Percentiles rank a stretch among this genome's conserved stretches.
phyloP scores from a whole-genome alignment of 768 basidiomycete species.

The Lactarius hatsudake region DNA sequence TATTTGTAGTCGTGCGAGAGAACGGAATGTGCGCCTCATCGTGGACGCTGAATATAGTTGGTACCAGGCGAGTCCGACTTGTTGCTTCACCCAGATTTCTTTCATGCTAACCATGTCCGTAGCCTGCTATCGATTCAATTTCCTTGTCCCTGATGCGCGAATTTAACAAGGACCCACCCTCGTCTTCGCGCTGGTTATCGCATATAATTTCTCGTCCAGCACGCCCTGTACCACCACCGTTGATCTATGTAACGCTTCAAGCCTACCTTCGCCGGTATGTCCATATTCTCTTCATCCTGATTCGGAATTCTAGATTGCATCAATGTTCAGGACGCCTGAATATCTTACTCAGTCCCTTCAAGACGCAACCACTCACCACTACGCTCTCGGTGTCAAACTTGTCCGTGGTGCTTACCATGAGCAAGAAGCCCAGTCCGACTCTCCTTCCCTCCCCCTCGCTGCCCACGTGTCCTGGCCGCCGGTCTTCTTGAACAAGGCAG shows the following conservation, averaged over 20 bases:
- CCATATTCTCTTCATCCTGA: neutral
- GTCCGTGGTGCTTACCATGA: conserved; percentile 92
- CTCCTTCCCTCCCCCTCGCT: conserved; percentile 50
- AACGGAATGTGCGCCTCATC: conserved; percentile 63
- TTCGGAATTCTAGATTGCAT: conserved; percentile 7
- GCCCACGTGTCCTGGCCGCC: conserved; percentile 50
- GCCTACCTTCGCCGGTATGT: conserved; percentile 75
- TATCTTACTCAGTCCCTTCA: conserved; percentile 63
- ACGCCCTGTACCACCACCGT: conserved; percentile 37
- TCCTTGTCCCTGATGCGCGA: conserved; percentile 69
- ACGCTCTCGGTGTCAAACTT: conserved; percentile 85
- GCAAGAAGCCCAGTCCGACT: conserved; percentile 51
- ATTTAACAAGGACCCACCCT: conserved; percentile 55
- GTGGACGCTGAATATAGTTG: conserved; percentile 82
- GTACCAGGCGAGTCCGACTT: conserved; percentile 39
- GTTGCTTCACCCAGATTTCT: neutral
- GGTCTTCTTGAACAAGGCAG: conserved; percentile 64
- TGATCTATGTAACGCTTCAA: conserved; percentile 86
- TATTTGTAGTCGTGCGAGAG: conserved; percentile 63
- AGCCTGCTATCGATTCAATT: conserved; percentile 83
- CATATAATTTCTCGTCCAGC: neutral
- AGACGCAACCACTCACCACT: conserved; percentile 63
- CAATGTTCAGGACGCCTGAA: conserved; percentile 53
- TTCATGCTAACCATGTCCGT: neutral
- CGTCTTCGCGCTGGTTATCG: conserved; percentile 17